phyloP scores from a whole-genome alignment of 2,329 filamentous ascomycete species.

The Raffaelea albimanens region DNA sequence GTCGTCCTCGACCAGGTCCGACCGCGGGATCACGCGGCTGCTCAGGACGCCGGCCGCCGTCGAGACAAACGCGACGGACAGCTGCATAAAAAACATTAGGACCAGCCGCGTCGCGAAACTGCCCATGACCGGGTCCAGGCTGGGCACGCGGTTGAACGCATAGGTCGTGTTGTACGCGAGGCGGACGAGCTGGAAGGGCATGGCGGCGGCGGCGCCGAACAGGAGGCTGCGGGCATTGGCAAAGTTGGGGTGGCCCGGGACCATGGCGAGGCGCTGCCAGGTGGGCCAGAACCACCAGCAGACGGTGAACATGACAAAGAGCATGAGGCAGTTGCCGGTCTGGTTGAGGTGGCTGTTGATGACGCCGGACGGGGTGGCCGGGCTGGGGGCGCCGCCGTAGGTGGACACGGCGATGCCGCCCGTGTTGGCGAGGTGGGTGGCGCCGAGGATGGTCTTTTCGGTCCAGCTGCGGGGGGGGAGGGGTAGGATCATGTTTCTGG shows the following conservation, averaged over 20 bases:
- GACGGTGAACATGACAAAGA: constrained; percentile 14
- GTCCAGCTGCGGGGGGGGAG: constrained; percentile 9
- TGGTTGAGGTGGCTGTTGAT: constrained; percentile 10
- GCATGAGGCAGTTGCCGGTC: constrained; percentile 15
- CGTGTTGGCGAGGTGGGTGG: constrained; percentile 15
- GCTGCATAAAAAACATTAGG: constrained; percentile 14
- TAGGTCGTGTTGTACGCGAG: constrained; percentile 15
- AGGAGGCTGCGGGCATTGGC: constrained; percentile 12
- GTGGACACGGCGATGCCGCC: constrained; percentile 13
- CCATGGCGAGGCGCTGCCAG: constrained; percentile 6
- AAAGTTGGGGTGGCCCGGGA: constrained; percentile 11
- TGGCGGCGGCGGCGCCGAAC: constrained; percentile 1
- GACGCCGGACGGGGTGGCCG: constrained; percentile 9
- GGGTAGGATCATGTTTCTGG: constrained; percentile 14
- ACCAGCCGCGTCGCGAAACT: constrained; percentile 15
- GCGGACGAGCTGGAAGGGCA: constrained; percentile 16
- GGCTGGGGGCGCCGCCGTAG: constrained; percentile 13
- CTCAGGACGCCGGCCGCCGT: constrained; percentile 11
- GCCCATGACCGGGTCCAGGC: constrained; percentile 15
- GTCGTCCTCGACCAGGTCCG: too few relatives aligned
- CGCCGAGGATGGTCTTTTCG: constrained; percentile 16
- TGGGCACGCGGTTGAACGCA: constrained; percentile 11
- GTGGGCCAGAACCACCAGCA: constrained; percentile 16
- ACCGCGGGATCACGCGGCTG: neutral
- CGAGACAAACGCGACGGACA: constrained; percentile 7